Base-by-base conservation (phyloP, 139 green algal species). In the Haematococcus lacustris region DNA sequence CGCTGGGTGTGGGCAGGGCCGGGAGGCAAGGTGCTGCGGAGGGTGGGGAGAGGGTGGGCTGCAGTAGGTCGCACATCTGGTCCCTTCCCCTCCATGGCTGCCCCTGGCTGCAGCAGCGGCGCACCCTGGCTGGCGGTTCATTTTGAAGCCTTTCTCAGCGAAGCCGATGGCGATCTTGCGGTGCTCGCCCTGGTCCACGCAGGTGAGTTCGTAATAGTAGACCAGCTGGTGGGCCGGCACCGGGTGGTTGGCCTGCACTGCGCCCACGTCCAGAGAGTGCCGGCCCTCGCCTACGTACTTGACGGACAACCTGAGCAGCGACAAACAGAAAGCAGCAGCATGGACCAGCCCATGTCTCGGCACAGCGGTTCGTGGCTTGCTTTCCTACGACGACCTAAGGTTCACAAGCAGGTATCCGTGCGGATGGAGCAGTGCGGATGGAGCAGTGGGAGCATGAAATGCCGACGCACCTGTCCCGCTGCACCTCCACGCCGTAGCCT, bases 181-280 rank as follows among this genome's bases (percentile, higher is more conserved):
- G 1, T 39, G 38, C 5, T 91, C 77, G 25, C 91, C 92, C 26
- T 66, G 51, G 50, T 93, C 81, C n/a, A 85, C n/a, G 26, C 97
- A 72, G 0, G 75, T 87, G 3, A 93, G 6, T 75, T 97, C 92
- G 62, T 89, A 97, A 71, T 97, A 97, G 74, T 90, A 97, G 0
- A 97, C n/a, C 3, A 72, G 67, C 13, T 53, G 60, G 9, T 83
- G 78, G 6, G 65, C 59, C 0, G 91, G 92, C 4, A 89, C 86
- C 1, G 88, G 80, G 7, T 76, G 73, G 74, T 95, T 90, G n/a
- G 83, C 84, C 76, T 89, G 85, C 6, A 81, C 73, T 0, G 71
- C 57, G 28, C 78, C 77, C 1, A 96, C 92, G 38, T 97, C 90
- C 47, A 88, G 89, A 35, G 60, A 64, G 61, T 94, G 88, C 21